Evolutionary conservation across 2,329 filamentous ascomycete genomes (phyloP), one percentile per base, ranked within the genome.

Genomic region (Diaporthe citri): DNA sequence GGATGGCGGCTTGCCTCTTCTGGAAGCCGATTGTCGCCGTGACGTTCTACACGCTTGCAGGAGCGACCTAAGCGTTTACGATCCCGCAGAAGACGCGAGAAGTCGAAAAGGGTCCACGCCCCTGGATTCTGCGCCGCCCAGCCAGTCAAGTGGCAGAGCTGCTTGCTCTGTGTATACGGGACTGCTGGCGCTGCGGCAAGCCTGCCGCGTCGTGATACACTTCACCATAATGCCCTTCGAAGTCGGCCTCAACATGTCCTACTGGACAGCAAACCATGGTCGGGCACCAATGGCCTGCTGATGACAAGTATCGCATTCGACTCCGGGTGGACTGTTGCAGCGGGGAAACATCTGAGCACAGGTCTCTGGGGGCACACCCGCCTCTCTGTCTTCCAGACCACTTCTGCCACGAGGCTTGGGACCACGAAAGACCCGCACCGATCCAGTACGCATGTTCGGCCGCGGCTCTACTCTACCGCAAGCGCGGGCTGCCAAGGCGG

Each of bases 371-470:
- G 22, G 22, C 46, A 39, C 64, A 28, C 46, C 46, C 46, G 41
- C 6, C 10, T 52, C 13, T 46, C 13, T 39, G 22, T 34, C 62
- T 52, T 67, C 46, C 31, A 67, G 48, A 52, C 22, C 34, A 34
- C 22, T 55, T 67, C 64, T 67, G 48, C 64, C 64, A 55, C 48
- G 64, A 69, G 64, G 48, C 31, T 22, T 69, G 34, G 48, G 48
- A n/a, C 34, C n/a, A 39, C 48, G 13, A 69, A 41, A 13, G 48
- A 28, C 13, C 4, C 36, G 34, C 22, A 17, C 46, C 34, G 64
- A 55, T 41, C 15, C 46, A 36, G 46, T 52, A 20, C 31, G 64
- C n/a, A 55, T 41, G 15, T 69, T 22, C 34, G 46, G n/a, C 15
- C 22, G 48, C 48, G 48, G 64, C 64, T 69, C 64, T 69, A 22